Evolutionary conservation across 805 yeast species (phyloP).

Genomic region (Pichia nakasei): DNA sequence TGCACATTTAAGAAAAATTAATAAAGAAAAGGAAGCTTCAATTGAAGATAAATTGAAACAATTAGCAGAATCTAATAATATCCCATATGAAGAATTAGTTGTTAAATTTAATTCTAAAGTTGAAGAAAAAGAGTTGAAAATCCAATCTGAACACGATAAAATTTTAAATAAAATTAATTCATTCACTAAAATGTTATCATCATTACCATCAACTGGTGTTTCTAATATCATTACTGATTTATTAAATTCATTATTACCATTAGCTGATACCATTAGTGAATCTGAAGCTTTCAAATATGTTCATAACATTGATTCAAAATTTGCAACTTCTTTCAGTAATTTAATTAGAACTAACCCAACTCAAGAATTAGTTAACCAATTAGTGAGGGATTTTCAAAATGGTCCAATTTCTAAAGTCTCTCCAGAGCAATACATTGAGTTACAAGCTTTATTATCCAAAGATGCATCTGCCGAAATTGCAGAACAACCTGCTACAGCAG

Average conservation of each 20-base stretch:
- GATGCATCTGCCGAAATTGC: background rate
- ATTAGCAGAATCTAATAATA: slow-evolving; percentile 15
- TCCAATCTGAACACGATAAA: slow-evolving; percentile 4
- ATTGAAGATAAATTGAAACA: slow-evolving; percentile 19
- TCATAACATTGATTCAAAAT: slow-evolving; percentile 13
- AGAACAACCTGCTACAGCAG: background rate
- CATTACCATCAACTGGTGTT: slow-evolving; percentile 8
- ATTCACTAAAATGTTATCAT: slow-evolving; percentile 14
- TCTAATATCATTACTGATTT: slow-evolving; percentile 14
- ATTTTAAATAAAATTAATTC: slow-evolving; percentile 12
- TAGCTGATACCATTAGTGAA: slow-evolving; percentile 12
- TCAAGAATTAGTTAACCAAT: slow-evolving; percentile 9
- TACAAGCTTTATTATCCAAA: slow-evolving; percentile 2
- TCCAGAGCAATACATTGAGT: slow-evolving; percentile 6
- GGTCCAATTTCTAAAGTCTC: slow-evolving; percentile 14
- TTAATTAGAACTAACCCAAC: slow-evolving; percentile 11
- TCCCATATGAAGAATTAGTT: slow-evolving; percentile 17
- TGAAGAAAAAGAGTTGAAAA: slow-evolving; percentile 2
- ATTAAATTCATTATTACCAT: slow-evolving; percentile 13
- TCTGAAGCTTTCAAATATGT: slow-evolving; percentile 17
- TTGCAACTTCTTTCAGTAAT: slow-evolving; percentile 15
- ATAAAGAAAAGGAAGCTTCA: slow-evolving; percentile 15
- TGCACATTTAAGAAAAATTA: slow-evolving; percentile 13
- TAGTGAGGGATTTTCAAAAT: slow-evolving; percentile 11
- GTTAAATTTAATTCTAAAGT: slow-evolving; percentile 18